Evolutionary conservation across 2,329 filamentous ascomycete species (phyloP).

Genomic region (Macroventuria anomochaeta): DNA sequence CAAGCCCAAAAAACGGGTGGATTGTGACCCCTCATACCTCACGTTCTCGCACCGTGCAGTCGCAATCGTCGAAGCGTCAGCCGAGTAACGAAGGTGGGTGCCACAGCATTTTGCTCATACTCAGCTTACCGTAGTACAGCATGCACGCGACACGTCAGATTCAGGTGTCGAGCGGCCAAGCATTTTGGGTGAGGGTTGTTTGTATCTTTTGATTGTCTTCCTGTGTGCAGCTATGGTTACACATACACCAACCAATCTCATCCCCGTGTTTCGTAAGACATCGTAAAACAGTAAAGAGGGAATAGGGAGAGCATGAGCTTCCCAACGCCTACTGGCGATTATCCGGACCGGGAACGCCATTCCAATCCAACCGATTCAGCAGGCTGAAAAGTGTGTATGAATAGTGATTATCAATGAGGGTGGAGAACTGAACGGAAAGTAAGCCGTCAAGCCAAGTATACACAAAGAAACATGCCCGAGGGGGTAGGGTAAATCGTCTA

Average conservation of each 20-base stretch:
- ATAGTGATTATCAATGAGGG: constrained; percentile 13
- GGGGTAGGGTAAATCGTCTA: neutral
- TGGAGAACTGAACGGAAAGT: neutral
- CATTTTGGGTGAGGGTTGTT: too few species aligned
- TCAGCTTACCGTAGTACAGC: too few species aligned
- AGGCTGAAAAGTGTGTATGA: constrained; percentile 1
- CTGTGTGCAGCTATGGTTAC: neutral
- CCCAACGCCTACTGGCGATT: neutral
- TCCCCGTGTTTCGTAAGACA: neutral
- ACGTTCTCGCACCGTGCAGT: too few species aligned
- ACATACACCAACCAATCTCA: too few species aligned
- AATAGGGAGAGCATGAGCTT: neutral
- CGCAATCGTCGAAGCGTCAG: too few species aligned
- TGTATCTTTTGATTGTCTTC: neutral
- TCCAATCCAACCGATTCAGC: too few species aligned
- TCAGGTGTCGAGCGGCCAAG: too few species aligned
- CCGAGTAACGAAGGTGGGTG: too few species aligned
- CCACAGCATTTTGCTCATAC: too few species aligned
- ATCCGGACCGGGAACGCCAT: neutral
- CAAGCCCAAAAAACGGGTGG: too few species aligned
- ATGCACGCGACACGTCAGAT: too few species aligned
- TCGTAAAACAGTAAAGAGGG: neutral
- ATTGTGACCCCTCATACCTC: too few species aligned
- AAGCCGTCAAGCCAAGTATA: constrained; percentile 6
- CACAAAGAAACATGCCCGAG: constrained; percentile 4